Conservation (phyloP, 139 green algal species). For the Mesotaenium endlicherianum region DNA sequence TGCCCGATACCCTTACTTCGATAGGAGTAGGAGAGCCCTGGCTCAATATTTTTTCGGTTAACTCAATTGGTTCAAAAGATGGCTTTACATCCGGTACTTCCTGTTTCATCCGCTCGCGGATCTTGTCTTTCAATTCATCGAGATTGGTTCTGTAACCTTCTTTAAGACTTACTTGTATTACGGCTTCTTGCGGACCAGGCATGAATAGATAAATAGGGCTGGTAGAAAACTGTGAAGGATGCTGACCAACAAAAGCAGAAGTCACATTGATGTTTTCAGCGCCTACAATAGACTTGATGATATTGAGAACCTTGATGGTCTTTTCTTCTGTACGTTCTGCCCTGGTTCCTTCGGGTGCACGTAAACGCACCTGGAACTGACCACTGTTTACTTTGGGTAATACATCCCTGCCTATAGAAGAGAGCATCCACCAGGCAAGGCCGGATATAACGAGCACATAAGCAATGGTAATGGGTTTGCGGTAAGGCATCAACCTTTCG, state of each 20-base stretch:
- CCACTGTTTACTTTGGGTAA: neutral
- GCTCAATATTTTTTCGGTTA: neutral
- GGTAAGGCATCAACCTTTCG: neutral
- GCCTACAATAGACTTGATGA: neutral
- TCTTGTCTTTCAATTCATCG: neutral
- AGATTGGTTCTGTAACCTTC: neutral
- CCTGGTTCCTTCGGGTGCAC: neutral
- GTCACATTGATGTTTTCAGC: neutral
- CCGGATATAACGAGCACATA: neutral
- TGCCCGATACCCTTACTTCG: neutral
- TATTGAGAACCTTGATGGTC: neutral
- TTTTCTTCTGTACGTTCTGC: neutral
- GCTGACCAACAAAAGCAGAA: neutral
- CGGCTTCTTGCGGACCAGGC: neutral
- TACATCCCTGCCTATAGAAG: neutral
- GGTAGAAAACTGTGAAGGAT: neutral
- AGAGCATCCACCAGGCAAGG: neutral
- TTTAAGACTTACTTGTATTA: neutral
- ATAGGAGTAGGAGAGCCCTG: neutral
- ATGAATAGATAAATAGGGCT: neutral
- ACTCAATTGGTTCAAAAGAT: neutral
- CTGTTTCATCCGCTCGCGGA: neutral
- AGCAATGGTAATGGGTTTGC: neutral
- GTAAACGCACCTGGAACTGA: neutral
- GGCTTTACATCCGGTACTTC: neutral